Evolutionary conservation across 139 green algal genomes (phyloP).

Genomic region (Chlorella sorokiniana): DNA sequence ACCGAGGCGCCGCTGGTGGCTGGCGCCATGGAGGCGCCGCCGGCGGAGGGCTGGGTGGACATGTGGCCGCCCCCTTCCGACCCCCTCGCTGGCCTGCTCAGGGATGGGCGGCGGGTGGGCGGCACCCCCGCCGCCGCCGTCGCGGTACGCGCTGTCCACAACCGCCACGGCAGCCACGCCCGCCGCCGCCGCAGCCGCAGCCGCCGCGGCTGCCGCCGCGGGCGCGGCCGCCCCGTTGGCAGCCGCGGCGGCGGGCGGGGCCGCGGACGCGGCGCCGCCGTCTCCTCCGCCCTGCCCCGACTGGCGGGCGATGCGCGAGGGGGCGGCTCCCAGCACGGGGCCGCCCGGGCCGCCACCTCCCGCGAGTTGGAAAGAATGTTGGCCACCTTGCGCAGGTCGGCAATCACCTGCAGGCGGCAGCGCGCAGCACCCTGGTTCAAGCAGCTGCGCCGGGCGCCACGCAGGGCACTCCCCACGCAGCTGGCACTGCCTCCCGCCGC

Average conservation of each 20-base stretch:
- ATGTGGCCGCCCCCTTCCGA: neutral
- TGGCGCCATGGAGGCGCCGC: neutral
- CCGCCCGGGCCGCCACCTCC: neutral
- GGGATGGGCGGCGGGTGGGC: too few species aligned
- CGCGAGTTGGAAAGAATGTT: neutral
- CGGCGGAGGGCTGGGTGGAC: neutral
- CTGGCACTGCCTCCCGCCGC: too few species aligned
- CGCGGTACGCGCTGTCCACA: neutral
- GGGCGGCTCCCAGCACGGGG: neutral
- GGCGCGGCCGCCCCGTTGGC: neutral
- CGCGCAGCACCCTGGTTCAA: too few species aligned
- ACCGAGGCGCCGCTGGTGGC: neutral
- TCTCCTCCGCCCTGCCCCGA: neutral
- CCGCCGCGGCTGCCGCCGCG: neutral
- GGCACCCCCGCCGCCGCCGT: neutral
- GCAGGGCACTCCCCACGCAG: too few species aligned
- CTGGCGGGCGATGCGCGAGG: neutral
- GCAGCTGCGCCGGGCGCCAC: too few species aligned
- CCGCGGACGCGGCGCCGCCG: conserved; percentile 16
- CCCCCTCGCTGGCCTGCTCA: neutral
- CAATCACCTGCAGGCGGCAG: conserved; percentile 10
- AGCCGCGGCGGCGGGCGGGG: neutral
- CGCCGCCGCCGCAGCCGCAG: neutral
- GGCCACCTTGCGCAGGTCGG: conserved; percentile 9
- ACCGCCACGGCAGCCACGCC: neutral